Base-by-base conservation (phyloP, 495 filamentous ascomycete genomes). In the Xylaria acuta region DNA sequence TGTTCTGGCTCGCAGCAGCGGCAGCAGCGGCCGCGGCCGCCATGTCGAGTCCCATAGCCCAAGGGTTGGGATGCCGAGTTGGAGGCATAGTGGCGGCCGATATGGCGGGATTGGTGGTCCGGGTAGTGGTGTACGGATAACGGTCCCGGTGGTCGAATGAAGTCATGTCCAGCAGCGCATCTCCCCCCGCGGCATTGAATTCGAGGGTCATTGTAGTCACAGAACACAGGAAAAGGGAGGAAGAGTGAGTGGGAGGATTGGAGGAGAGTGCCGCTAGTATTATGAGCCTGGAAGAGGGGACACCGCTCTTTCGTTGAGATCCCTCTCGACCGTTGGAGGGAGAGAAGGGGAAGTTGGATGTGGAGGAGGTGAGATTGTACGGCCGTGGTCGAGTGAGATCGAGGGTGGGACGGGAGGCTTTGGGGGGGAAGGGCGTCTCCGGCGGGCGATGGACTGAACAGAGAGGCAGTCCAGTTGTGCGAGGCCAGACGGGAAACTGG, bases 141-240 rank as follows among this genome's bases (percentile, higher is more conserved):
- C 85, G 83, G 75, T 88, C 84, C 82, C 84, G 84, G 66, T 81
- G 82, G 74, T 89, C 86, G 78, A 84, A 89, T 64, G 78, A 80
- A 73, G 82, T 80, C 73, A 88, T 83, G 77, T 88, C 86, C 76
- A 89, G 75, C 76, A 88, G 80, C 72, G 82, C 85, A 73, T 83
- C 84, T 80, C 84, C 84, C 78, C 80, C 84, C 74, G 81, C 79
- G 76, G 83, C 76, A 80, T 84, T 83, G 84, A 85, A 88, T 78
- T 88, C 84, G 82, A 84, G 86, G 81, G 84, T 84, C 87, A 89
- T 89, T 76, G 70, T 86, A 76, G 78, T 78, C 75, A 76, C 76
- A 78, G 75, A 78, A 78, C 67, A 73, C 75, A 75, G 70, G 72
- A 77, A 80, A 78, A 77, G 75, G 73, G 75, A 80, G 71, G 63